Evolutionary conservation across 805 yeast species (phyloP), one percentile per base, ranked within the genome.

Genomic region (Metschnikowia lachancei): DNA sequence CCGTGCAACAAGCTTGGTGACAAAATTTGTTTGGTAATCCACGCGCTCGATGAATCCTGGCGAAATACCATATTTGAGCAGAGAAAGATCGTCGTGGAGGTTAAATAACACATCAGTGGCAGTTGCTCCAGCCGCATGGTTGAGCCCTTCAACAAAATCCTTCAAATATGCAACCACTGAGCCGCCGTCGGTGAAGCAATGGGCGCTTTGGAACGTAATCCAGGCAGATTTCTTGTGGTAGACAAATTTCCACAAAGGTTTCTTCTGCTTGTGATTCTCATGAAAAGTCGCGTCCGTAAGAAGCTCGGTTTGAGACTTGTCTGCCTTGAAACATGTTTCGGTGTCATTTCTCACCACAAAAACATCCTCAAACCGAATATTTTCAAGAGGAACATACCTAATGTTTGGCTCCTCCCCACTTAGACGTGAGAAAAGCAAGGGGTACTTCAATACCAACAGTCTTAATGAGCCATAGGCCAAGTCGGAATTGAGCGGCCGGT

Each of bases 151-250:
- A n/a, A 45, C 48, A 14, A 45, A 32, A 12, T 45, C 48, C 17
- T 45, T 45, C 20, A 45, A 24, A 22, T 45, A 45, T 10, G 48
- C 48, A 33, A 45, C 44, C 17, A 45, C 35, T n/a, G 48, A 45
- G 7, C 48, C 48, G 3, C 48, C 48, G 13, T 45, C 48, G n/a
- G 48, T 45, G 37, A 35, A 45, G 3, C 36, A 32, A 13, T 45
- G 48, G 11, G 48, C 40, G 4, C 40, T 18, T 19, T 39, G 18
- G 33, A 45, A 40, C 18, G 48, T 33, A 31, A 45, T 43, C 47
- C 43, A 39, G 34, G 37, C 37, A 9, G 48, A 33, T 17, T 45
- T 37, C 11, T 24, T n/a, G 11, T 45, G 26, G 24, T 39, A 45
- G 11, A 40, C 44, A n/a, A 45, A 20, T 30, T 30, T 39, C 48